Evolutionary conservation across 2,329 filamentous ascomycete species (phyloP).

Genomic region (Pseudocercospora fijiensis): DNA sequence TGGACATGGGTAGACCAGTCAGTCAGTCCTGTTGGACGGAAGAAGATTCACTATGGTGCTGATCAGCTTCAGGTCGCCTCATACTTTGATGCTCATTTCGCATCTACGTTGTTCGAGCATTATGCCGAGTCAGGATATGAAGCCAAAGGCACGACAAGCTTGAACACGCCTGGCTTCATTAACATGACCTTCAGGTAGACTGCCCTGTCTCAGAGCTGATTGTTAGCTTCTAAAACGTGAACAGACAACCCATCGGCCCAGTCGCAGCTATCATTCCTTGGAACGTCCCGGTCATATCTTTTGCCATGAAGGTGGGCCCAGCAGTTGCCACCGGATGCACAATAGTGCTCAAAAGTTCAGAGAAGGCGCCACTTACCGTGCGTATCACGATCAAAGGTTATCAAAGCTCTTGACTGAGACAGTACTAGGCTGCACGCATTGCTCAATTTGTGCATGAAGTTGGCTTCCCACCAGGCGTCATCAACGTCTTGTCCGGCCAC

Average conservation of each 20-base stretch:
- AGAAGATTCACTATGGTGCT: not conserved
- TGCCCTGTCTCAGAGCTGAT: too few species aligned
- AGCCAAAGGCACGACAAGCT: slow-evolving; percentile 46
- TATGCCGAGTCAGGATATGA: slow-evolving; percentile 47
- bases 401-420: not conserved
- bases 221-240: not conserved
- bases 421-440: slow-evolving; percentile 21
- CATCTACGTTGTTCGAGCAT: slow-evolving; percentile 43
- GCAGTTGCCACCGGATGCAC: slow-evolving; percentile 58
- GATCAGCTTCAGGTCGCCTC: slow-evolving; percentile 21
- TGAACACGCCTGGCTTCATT: slow-evolving; percentile 52
- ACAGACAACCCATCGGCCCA: slow-evolving; percentile 34
- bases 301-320: slow-evolving; percentile 72
- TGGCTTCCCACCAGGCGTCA: slow-evolving; percentile 72
- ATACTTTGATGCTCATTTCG: slow-evolving; percentile 43
- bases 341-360: slow-evolving; percentile 47
- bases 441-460: slow-evolving; percentile 50
- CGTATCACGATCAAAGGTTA: not conserved
- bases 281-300: slow-evolving; percentile 77
- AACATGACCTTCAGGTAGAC: slow-evolving; percentile 38
- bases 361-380: slow-evolving; percentile 19
- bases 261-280: slow-evolving; percentile 69
- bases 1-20: slow-evolving; percentile 50
- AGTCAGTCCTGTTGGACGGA: not conserved
- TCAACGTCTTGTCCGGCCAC: slow-evolving; percentile 66